Base-by-base conservation (phyloP, 2,329 filamentous ascomycete species). In the Magnaporthiopsis rhizophila region DNA sequence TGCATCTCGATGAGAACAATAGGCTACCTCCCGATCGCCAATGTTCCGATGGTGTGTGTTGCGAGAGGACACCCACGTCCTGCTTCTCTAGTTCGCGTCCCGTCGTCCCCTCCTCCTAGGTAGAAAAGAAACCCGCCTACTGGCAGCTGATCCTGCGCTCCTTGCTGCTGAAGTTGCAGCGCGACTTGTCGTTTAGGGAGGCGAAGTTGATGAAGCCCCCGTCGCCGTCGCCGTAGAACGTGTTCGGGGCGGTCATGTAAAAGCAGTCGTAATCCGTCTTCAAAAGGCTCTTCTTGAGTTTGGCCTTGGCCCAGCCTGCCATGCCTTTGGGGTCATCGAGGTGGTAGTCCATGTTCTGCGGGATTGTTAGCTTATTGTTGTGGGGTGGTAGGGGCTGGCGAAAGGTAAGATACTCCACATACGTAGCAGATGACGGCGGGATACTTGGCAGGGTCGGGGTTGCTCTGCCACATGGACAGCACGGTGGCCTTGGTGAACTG, bases 181-280 rank as follows among this genome's bases (percentile, higher is more conserved):
- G 38, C 38, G 28, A 53, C 6, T 18, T 45, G 45, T 38, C 24
- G 26, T 21, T 21, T 18, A 30, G 26, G 28, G n/a, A 56, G 12
- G 61, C 61, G 11, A 32, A 45, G 64, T 69, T 69, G 34, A 66
- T 65, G 62, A 61, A 69, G 2, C 67, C 69, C 11, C 65, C 66
- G 12, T 68, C 68, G 4, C 59, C n/a, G 26, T 65, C 58, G 5
- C 64, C 69, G 45, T 57, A 63, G 24, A 66, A 69, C 9, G 62
- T 58, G 64, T 69, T 67, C 28, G 65, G 64, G 2, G 58, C 60
- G 15, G 38, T 62, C 62, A 69, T 64, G 58, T 66, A 70, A 63
- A 68, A 64, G 56, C 65, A 69, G 57, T 69, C 68, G 57, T 67
- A 69, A 63, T 68, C 65, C 3, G 68, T 69, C 45, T 65, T 50